A percentile compares a stretch with the other conserved stretches of the same genome.
Conservation (phyloP, 495 filamentous ascomycete species). For the Corynascus novoguineensis region DNA sequence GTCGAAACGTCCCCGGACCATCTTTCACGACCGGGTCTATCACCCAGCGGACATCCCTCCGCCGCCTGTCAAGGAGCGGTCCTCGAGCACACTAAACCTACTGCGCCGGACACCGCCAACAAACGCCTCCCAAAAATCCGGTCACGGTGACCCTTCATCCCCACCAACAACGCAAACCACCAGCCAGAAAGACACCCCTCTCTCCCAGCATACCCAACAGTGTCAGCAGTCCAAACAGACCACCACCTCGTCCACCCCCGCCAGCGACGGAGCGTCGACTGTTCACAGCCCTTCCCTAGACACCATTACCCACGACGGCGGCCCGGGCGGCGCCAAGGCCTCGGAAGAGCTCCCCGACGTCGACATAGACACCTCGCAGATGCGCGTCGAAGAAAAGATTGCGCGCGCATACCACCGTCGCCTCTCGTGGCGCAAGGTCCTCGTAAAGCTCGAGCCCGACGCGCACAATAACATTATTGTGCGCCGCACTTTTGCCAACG, state of each 20-base stretch:
- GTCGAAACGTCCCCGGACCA: slow-evolving; percentile 75
- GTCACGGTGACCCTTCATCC: slow-evolving; percentile 13
- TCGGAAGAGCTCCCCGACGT: slow-evolving; percentile 28
- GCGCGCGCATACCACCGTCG: slow-evolving; percentile 88
- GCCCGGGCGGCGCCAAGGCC: background rate
- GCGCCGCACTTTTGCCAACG: slow-evolving; percentile 91
- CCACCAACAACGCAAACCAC: slow-evolving; percentile 14
- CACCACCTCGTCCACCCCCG: background rate
- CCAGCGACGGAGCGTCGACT: slow-evolving; percentile 6
- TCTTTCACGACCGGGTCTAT: slow-evolving; percentile 96
- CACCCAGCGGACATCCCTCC: slow-evolving; percentile 87
- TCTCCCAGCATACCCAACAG: slow-evolving; percentile 23
- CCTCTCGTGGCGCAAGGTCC: slow-evolving; percentile 90
- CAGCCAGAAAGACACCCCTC: slow-evolving; percentile 25
- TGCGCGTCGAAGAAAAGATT: slow-evolving; percentile 96
- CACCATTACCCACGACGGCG: slow-evolving; percentile 25
- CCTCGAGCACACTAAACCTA: slow-evolving; percentile 31
- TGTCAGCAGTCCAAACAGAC: background rate
- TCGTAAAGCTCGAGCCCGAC: slow-evolving; percentile 92
- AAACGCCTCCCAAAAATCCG: slow-evolving; percentile 8
- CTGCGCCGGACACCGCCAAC: slow-evolving; percentile 25
- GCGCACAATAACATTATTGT: slow-evolving; percentile 98
- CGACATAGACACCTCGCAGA: slow-evolving; percentile 48
- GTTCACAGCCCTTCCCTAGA: slow-evolving; percentile 18
- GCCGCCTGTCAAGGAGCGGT: slow-evolving; percentile 60